Evolutionary conservation across 176 grass and related monocot species (phyloP).

Genomic region (Elaeis guineensis): DNA sequence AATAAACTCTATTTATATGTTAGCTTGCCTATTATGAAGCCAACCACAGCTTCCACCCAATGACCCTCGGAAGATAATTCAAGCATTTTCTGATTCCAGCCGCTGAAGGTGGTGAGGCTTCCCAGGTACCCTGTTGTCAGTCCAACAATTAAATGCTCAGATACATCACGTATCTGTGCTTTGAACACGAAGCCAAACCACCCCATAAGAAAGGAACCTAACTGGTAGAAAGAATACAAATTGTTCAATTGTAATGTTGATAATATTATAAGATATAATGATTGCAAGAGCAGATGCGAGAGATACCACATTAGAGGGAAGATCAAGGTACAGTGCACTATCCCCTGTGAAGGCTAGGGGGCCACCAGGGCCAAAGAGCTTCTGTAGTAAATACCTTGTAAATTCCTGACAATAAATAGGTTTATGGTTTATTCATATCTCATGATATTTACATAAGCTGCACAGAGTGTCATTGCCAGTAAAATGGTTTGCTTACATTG

Average conservation of each 20-base stretch:
- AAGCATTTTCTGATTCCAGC: conserved; percentile 90
- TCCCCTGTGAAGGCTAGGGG: conserved; percentile 62
- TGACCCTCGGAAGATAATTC: conserved; percentile 72
- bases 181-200: conserved; percentile 97
- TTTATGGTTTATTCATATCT: neutral
- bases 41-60: conserved; percentile 65
- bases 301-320: conserved; percentile 86
- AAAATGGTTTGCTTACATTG: no score
- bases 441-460: no score
- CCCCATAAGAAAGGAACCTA: conserved; percentile 96
- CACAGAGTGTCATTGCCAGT: no score
- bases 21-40: conserved; percentile 60
- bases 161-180: conserved; percentile 59
- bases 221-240: conserved; percentile 33
- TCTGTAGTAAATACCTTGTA: conserved; percentile 86
- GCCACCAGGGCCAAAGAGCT: conserved; percentile 58
- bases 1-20: neutral
- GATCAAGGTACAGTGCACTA: conserved; percentile 72
- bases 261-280: neutral
- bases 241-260: neutral
- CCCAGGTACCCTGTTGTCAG: conserved; percentile 79
- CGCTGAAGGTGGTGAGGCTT: conserved; percentile 91
- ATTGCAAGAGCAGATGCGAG: neutral
- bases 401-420: conserved; percentile 41
- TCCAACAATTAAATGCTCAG: conserved; percentile 70